phyloP scores from a whole-genome alignment of 495 filamentous ascomycete genomes.

The Hyaloscypha variabilis region DNA sequence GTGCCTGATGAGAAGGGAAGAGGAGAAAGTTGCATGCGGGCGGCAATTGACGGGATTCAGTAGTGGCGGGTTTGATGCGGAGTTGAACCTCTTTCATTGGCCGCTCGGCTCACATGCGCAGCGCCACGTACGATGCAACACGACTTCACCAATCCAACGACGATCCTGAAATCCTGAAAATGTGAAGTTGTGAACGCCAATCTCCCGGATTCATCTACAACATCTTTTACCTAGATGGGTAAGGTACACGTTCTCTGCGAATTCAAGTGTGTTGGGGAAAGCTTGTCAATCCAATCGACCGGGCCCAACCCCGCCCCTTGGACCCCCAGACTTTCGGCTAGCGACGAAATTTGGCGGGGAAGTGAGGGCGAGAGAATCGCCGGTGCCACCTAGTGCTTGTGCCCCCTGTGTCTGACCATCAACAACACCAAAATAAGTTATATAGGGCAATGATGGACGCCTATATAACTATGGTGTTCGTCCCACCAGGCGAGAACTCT shows the following conservation, averaged over 20 bases:
- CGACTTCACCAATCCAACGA: too few relatives aligned
- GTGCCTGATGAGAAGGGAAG: too few relatives aligned
- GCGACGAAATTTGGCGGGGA: background rate
- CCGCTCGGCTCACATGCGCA: background rate
- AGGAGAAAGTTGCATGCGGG: too few relatives aligned
- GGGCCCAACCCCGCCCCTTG: background rate
- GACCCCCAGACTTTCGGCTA: background rate
- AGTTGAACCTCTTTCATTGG: slow-evolving; percentile 1
- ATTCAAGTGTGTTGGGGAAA: background rate
- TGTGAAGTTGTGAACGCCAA: too few relatives aligned
- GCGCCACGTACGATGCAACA: background rate
- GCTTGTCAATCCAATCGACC: background rate
- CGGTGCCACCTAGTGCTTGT: background rate
- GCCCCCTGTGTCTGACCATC: background rate
- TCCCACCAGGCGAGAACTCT: background rate
- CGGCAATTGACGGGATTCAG: background rate
- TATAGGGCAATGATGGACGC: background rate
- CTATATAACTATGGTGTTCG: background rate
- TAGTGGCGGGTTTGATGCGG: slow-evolving; percentile 7
- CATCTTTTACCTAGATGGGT: background rate
- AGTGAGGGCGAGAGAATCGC: slow-evolving; percentile 1
- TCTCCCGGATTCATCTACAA: too few relatives aligned
- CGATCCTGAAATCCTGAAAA: too few relatives aligned
- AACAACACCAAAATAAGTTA: background rate
- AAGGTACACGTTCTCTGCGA: background rate